Percentiles rank a stretch among this genome's conserved stretches.
Evolutionary conservation across 148 eudicot species (phyloP).

Genomic region (Chenopodium album): DNA sequence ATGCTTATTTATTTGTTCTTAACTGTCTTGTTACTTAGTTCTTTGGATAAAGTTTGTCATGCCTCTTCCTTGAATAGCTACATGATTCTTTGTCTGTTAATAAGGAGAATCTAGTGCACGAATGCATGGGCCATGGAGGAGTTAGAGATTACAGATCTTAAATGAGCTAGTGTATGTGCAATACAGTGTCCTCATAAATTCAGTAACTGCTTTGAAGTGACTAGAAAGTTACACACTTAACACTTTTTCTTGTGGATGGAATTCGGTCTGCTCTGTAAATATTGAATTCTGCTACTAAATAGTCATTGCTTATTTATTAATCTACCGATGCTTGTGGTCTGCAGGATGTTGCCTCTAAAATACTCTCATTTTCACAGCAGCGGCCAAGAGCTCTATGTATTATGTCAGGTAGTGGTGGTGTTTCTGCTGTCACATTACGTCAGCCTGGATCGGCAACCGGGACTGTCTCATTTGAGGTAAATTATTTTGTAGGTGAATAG

Average conservation of each 20-base stretch:
- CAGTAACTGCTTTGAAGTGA: background rate
- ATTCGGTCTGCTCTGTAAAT: background rate
- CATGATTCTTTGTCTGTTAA: background rate
- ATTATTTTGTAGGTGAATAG: background rate
- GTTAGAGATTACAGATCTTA: background rate
- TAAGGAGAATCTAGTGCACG: background rate
- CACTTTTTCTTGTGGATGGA: background rate
- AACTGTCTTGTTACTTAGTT: background rate
- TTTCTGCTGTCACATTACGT: constrained; percentile 71
- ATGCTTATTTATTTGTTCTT: background rate
- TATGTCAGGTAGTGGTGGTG: constrained; percentile 78
- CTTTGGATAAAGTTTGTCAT: background rate
- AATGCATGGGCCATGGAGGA: background rate
- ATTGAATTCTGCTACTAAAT: background rate
- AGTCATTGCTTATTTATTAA: background rate
- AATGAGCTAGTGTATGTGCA: background rate
- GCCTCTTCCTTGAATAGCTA: background rate
- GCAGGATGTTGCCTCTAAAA: constrained; percentile 79
- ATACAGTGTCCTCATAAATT: background rate
- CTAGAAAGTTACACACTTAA: background rate
- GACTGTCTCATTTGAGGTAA: constrained; percentile 73
- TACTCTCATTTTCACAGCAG: constrained; percentile 76
- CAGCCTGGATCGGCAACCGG: constrained; percentile 54
- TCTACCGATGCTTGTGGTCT: background rate
- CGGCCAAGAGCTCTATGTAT: constrained; percentile 86